Percentiles rank a stretch among this genome's conserved stretches.
phyloP scores from a whole-genome alignment of 2,329 filamentous ascomycete species.

The Magnaporthiopsis rhizophila region DNA sequence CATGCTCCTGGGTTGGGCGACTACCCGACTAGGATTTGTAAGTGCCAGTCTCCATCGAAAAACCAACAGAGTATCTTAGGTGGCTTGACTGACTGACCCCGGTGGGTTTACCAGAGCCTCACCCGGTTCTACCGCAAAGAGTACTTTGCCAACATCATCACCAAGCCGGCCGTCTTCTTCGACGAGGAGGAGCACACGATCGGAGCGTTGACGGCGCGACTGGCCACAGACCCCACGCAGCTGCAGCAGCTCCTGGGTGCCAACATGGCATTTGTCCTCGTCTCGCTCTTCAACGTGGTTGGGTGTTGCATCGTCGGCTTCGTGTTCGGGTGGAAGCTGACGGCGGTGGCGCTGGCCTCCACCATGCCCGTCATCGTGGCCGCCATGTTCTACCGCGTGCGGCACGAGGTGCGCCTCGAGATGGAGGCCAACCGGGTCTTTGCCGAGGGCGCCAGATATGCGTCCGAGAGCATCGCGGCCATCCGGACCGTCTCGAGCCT shows the following conservation, averaged over 20 bases:
- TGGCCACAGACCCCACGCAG: constrained; percentile 48
- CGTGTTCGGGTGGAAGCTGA: constrained; percentile 68
- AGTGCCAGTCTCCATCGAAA: constrained; percentile 12
- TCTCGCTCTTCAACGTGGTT: constrained; percentile 56
- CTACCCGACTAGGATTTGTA: constrained; percentile 35
- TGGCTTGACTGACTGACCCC: too few species aligned
- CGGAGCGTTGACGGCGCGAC: constrained; percentile 48
- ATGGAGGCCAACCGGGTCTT: constrained; percentile 49
- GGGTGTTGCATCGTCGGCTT: constrained; percentile 61
- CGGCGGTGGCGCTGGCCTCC: constrained; percentile 42
- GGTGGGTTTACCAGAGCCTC: constrained; percentile 21
- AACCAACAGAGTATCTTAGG: too few species aligned
- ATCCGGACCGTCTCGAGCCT: constrained; percentile 55
- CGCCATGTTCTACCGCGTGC: constrained; percentile 34
- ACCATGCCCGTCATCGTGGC: constrained; percentile 25
- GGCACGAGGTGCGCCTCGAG: constrained; percentile 47
- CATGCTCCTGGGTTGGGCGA: constrained; percentile 36
- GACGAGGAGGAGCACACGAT: constrained; percentile 51
- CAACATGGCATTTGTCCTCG: constrained; percentile 55
- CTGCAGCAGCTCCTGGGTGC: constrained; percentile 53
- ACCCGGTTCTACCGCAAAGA: constrained; percentile 48
- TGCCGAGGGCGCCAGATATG: constrained; percentile 54
- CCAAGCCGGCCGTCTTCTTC: constrained; percentile 51
- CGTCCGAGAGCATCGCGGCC: constrained; percentile 52
- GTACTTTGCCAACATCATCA: constrained; percentile 51